Conservation (phyloP, 768 basidiomycete species). For the Cyathus striatus region DNA sequence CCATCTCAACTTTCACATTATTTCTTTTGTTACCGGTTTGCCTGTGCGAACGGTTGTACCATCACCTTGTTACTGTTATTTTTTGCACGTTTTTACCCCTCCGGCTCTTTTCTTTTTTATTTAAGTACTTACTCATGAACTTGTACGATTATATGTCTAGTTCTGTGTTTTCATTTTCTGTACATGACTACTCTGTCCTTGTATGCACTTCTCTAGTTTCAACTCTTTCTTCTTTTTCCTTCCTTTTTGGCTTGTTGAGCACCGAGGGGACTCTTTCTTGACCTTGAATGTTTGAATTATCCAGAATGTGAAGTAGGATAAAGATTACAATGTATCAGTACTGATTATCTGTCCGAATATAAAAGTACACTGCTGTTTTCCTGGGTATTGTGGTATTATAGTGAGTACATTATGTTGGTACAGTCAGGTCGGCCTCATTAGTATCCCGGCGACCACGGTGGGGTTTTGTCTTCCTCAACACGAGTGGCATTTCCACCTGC, state of each 20-base stretch:
- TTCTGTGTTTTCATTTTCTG: background rate
- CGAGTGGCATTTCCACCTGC: too few relatives aligned
- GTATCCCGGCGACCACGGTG: too few relatives aligned
- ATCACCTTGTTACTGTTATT: too few relatives aligned
- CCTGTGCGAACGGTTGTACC: constrained; percentile 22
- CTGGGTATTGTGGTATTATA: background rate
- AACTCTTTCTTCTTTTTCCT: background rate
- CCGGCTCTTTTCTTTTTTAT: too few relatives aligned
- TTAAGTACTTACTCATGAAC: background rate
- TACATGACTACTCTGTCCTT: background rate
- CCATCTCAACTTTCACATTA: background rate
- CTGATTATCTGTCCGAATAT: constrained; percentile 6
- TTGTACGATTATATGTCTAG: background rate
- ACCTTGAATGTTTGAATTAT: constrained; percentile 1
- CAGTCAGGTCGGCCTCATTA: too few relatives aligned
- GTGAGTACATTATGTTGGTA: too few relatives aligned
- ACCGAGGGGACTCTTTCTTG: background rate
- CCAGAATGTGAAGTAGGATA: constrained; percentile 1
- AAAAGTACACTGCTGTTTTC: background rate
- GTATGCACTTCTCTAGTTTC: too few relatives aligned
- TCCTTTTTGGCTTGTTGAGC: background rate
- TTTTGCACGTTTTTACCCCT: too few relatives aligned
- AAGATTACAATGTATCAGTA: constrained; percentile 5
- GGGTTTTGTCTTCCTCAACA: too few relatives aligned
- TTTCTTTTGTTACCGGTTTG: constrained; percentile 26